A percentile compares a stretch with the other conserved stretches of the same genome.
These are phyloP conservation scores for Malassezia arunalokei DNA, from an alignment of 1,284 basidiomycete species.

Conservation along the genomic window DNA sequence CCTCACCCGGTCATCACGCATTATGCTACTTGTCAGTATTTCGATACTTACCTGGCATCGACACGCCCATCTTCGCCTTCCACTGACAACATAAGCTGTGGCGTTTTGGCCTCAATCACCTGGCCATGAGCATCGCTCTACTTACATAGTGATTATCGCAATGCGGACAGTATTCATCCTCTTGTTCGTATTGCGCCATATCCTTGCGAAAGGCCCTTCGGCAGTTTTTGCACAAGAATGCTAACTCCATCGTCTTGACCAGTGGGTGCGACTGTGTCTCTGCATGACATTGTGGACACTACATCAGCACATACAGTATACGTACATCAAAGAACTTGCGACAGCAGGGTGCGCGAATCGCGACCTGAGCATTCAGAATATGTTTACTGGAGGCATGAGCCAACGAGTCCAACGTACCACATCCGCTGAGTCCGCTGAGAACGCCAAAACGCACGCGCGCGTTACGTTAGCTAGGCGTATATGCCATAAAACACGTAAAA, in stretches of 20 bases:
- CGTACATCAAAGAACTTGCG: conserved; percentile 42
- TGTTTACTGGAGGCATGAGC: conserved; percentile 31
- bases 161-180: conserved; percentile 93
- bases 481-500: background rate
- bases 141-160: conserved; percentile 94
- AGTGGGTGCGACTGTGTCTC: conserved; percentile 66
- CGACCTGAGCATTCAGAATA: conserved; percentile 44
- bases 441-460: no score
- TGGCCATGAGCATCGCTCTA: conserved; percentile 45
- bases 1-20: conserved; percentile 9
- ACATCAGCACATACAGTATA: background rate
- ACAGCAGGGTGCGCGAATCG: conserved; percentile 43
- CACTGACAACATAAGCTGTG: conserved; percentile 68
- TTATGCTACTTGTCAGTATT: conserved; percentile 1
- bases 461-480: background rate
- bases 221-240: conserved; percentile 93
- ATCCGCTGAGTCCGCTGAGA: background rate
- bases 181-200: conserved; percentile 77
- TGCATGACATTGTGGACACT: conserved; percentile 80
- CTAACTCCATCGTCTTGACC: conserved; percentile 72
- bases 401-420: conserved; percentile 5
- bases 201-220: conserved; percentile 93
- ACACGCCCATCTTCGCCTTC: conserved; percentile 81
- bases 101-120: conserved; percentile 86
- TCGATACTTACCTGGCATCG: conserved; percentile 60